A percentile compares a stretch with the other conserved stretches of the same genome.
Evolutionary conservation across 441 rosid species (phyloP).

Genomic region (Eruca vesicaria): DNA sequence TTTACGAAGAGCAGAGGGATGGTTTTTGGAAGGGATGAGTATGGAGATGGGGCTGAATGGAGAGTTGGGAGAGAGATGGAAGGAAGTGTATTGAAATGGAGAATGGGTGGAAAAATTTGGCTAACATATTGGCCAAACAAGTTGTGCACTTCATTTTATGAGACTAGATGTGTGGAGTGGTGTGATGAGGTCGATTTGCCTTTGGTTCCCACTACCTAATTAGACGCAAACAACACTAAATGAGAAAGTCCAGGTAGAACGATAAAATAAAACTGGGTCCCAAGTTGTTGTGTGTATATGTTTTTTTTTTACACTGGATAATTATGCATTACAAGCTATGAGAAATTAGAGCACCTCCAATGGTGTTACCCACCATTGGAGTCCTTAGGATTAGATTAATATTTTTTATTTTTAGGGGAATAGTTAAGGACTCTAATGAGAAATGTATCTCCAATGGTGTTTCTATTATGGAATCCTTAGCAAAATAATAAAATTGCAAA

Average conservation of each 20-base stretch:
- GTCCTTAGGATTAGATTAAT: too few relatives aligned
- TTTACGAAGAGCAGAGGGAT: slow-evolving; percentile 72
- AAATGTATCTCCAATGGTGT: too few relatives aligned
- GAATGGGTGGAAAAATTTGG: slow-evolving; percentile 81
- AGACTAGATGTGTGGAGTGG: slow-evolving; percentile 82
- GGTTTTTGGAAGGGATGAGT: slow-evolving; percentile 72
- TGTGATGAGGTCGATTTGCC: slow-evolving; percentile 90
- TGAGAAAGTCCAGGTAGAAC: not conserved
- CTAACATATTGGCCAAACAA: slow-evolving; percentile 66
- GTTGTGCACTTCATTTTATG: slow-evolving; percentile 47
- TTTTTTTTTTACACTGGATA: too few relatives aligned
- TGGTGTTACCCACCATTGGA: too few relatives aligned
- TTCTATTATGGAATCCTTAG: too few relatives aligned
- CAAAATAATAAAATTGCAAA: too few relatives aligned
- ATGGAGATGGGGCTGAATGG: slow-evolving; percentile 71
- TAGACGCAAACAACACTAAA: not conserved
- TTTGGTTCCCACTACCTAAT: slow-evolving; percentile 42
- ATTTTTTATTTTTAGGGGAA: too few relatives aligned
- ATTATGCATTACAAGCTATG: too few relatives aligned
- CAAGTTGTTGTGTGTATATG: too few relatives aligned
- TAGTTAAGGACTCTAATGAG: too few relatives aligned
- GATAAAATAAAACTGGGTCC: not conserved
- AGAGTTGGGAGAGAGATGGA: slow-evolving; percentile 87
- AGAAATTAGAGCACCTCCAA: too few relatives aligned
- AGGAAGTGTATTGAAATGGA: slow-evolving; percentile 90